Evolutionary conservation across 768 basidiomycete genomes (phyloP).

Genomic region (Phylloporus sp.): DNA sequence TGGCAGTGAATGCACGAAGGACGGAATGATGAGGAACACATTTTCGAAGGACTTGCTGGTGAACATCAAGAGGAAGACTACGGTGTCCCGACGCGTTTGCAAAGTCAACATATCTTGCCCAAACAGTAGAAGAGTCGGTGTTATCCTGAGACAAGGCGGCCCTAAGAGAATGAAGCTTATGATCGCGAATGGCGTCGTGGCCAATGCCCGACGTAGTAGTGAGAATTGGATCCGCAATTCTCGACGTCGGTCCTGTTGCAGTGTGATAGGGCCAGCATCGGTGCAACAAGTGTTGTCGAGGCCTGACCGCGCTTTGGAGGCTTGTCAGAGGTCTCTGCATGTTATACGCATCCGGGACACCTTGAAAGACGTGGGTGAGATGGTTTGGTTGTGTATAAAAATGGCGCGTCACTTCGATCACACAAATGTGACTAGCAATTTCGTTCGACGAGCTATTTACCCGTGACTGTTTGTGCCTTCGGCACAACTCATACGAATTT

Average conservation of each 20-base stretch:
- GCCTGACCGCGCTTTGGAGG: constrained; percentile 12
- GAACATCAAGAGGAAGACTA: constrained; percentile 57
- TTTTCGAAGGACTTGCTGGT: constrained; percentile 65
- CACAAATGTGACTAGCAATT: background rate
- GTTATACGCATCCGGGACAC: constrained; percentile 7
- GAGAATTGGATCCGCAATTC: constrained; percentile 1
- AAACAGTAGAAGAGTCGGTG: constrained; percentile 48
- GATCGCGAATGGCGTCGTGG: constrained; percentile 15
- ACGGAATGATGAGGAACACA: constrained; percentile 49
- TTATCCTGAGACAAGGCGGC: constrained; percentile 30
- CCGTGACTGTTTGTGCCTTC: too few relatives aligned
- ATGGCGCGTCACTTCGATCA: background rate
- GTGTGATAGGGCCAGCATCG: constrained; percentile 7
- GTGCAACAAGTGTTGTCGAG: constrained; percentile 6
- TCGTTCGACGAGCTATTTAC: too few relatives aligned
- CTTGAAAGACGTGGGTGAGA: background rate
- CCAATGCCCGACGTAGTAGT: constrained; percentile 4
- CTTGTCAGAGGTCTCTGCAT: constrained; percentile 25
- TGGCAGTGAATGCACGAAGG: constrained; percentile 44
- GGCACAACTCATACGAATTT: too few relatives aligned
- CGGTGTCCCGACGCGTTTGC: constrained; percentile 45
- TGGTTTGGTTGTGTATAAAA: background rate
- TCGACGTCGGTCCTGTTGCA: constrained; percentile 6
- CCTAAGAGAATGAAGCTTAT: constrained; percentile 27
- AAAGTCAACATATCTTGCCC: constrained; percentile 61